Evolutionary conservation across 2,329 filamentous ascomycete species (phyloP), one percentile per base, ranked within the genome.

Genomic region (Neopestalotiopsis sp.): DNA sequence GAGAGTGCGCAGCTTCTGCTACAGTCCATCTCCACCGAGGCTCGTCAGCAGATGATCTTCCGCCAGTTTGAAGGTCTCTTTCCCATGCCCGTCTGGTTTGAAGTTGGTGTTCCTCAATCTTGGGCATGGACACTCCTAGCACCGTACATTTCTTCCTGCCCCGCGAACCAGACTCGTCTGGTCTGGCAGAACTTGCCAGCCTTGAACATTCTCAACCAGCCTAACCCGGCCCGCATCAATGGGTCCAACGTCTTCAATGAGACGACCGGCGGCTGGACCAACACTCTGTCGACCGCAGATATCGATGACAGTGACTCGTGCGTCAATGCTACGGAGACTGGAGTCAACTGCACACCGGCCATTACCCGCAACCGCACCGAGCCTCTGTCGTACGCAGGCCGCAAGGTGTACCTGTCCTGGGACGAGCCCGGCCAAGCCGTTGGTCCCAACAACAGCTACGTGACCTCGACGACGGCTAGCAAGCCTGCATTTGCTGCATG

Each of bases 171-270:
- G 73, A 95, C 92, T 1, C 89, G 92, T 6, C 84, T 97, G 38
- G 87, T 90, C 30, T 97, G 94, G 93, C 92, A 95, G 78, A 97
- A 97, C 83, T 95, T 93, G 82, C 94, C 93, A 0, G 86, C 88
- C 0, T 82, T 96, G 17, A 84, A 87, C 73, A 85, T 96, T 64
- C 82, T 92, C 38, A 95, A 95, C 81, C 91, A 95, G 77, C 90
- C 93, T 2, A 95, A 95, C 79, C 87, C 91, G 28, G 89, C 89
- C 69, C 88, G 91, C 32, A 83, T 90, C 77, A 88, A 92, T 67
- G 88, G 88, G 14, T 88, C 90, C 4, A 80, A 88, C 6, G 87
- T 84, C 1, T 84, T 83, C 73, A 90, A 90, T 73, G 92, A 94
- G 80, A 92, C 90, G 0, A 83, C 86, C 0, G 89, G 89, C 17